Evolutionary conservation across 768 basidiomycete species (phyloP).

Genomic region (Trametes cingulata): DNA sequence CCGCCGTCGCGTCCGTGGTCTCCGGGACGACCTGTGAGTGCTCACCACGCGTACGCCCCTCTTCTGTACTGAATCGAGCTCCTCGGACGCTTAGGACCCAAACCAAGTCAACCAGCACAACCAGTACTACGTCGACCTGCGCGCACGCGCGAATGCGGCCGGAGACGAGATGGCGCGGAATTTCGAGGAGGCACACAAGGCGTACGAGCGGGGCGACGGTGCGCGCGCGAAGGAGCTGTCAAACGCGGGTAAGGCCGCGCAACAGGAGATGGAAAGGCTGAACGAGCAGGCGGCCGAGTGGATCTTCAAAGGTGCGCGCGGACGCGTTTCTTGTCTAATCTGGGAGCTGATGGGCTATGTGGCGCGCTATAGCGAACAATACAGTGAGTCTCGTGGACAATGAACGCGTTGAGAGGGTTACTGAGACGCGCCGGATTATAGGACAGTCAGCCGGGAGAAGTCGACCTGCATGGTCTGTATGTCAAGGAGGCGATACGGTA

Average conservation of each 20-base stretch:
- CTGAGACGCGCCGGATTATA: slow-evolving; percentile 24
- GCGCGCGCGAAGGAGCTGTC: slow-evolving; percentile 81
- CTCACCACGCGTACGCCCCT: not conserved
- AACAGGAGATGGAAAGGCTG: slow-evolving; percentile 72
- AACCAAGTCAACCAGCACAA: slow-evolving; percentile 70
- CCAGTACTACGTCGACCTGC: slow-evolving; percentile 65
- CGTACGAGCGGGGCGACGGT: slow-evolving; percentile 72
- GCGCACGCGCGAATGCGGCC: slow-evolving; percentile 74
- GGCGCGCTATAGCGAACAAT: slow-evolving; percentile 66
- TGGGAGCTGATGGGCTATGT: slow-evolving; percentile 5
- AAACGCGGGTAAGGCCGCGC: slow-evolving; percentile 77
- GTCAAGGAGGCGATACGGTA: slow-evolving; percentile 87
- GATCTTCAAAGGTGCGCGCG: slow-evolving; percentile 70
- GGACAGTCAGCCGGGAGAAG: slow-evolving; percentile 70
- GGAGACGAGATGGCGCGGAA: slow-evolving; percentile 76
- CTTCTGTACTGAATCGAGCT: not conserved
- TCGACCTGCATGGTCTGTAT: slow-evolving; percentile 91
- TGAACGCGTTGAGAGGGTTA: not conserved
- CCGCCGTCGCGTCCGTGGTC: slow-evolving; percentile 21
- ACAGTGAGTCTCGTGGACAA: slow-evolving; percentile 39
- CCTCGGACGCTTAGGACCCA: slow-evolving; percentile 39
- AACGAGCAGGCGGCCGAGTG: slow-evolving; percentile 84
- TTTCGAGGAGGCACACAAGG: slow-evolving; percentile 73
- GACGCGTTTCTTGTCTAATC: not conserved
- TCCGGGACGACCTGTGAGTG: slow-evolving; percentile 13